Base-by-base conservation (phyloP, 2,329 filamentous ascomycete genomes). In the Xylariaceae sp. region DNA sequence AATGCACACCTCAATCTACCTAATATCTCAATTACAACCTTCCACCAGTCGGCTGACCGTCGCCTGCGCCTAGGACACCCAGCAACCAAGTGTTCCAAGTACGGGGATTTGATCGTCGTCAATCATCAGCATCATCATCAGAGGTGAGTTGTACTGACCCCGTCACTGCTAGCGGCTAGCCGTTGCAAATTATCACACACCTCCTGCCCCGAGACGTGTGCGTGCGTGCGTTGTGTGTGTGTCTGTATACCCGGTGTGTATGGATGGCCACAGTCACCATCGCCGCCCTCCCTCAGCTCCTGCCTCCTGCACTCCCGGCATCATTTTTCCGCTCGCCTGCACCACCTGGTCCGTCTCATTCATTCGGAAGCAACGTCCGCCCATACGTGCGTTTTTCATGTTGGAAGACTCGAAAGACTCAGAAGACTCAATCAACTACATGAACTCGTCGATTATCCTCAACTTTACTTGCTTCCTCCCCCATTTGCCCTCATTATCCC, bases 141-240 rank as follows among this genome's bases (percentile, higher is more conserved):
- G 56, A 63, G 62, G 62, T 63, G 57, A 63, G 62, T 62, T 57
- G 50, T 53, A 42, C 57, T 34, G 52, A 34, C 42, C 34, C 53
- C 42, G 51, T 59, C 54, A 50, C 47, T 55, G 57, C 53, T 56
- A 54, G 50, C 39, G 30, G 51, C 47, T 30, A 10, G 50, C 55
- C 50, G 53, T 60, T 56, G 55, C 62, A 56, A 52, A 47, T 50
- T 58, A 57, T 44, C 59, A 63, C 51, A 49, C 51, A 62, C 51
- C 51, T 54, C 37, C 56, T 56, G 53, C 56, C 42, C 56, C 54
- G 52, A 59, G 56, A 56, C 53, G 59, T 61, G 45, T 51, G 49
- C 23, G 49, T 35, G 49, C 13, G 18, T 35, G 49, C 13, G 18
- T 30, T 30, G 48, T 30, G 47, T 34, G 17, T 51, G 23, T 51